These are phyloP conservation scores for Picochlorum sp. DNA, from an alignment of 139 green algal species.

Conservation along the genomic window DNA sequence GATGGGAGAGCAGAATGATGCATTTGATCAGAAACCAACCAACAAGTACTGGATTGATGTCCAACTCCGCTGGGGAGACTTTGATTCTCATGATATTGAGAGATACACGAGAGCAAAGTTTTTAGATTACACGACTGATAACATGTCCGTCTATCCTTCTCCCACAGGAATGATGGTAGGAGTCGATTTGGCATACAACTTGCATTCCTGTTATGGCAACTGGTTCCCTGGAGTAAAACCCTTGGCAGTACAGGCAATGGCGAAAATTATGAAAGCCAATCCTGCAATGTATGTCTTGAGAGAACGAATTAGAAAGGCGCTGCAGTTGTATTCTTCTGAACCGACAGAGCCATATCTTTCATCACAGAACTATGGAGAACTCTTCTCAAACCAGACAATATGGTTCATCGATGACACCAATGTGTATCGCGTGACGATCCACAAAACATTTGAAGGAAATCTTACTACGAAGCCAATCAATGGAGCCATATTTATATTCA, in stretches of 20 bases:
- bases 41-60: slow-evolving; percentile 99
- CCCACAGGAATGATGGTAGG: slow-evolving; percentile 95
- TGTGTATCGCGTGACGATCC: slow-evolving; percentile 99
- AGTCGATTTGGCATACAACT: slow-evolving; percentile 98
- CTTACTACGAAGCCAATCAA: slow-evolving; percentile 57
- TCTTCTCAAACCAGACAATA: slow-evolving; percentile 98
- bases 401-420: slow-evolving; percentile 99
- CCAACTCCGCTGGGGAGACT: slow-evolving; percentile 90
- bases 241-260: slow-evolving; percentile 85
- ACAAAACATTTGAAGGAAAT: slow-evolving; percentile 99
- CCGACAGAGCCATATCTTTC: slow-evolving; percentile 99
- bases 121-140: slow-evolving; percentile 99
- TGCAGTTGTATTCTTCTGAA: slow-evolving; percentile 98
- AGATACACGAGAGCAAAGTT: slow-evolving; percentile 98
- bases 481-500: slow-evolving; percentile 99
- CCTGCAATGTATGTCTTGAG: slow-evolving; percentile 97
- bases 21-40: slow-evolving; percentile 89
- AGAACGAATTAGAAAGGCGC: slow-evolving; percentile 94
- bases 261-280: slow-evolving; percentile 99
- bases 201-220: slow-evolving; percentile 94
- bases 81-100: slow-evolving; percentile 98
- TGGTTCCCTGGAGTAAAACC: slow-evolving; percentile 98
- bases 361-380: slow-evolving; percentile 96
- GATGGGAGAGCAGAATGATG: slow-evolving; percentile 91
- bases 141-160: slow-evolving; percentile 98